These are phyloP conservation scores for Heritiera littoralis DNA, from an alignment of 345 rosid species.

Conservation along the genomic window DNA sequence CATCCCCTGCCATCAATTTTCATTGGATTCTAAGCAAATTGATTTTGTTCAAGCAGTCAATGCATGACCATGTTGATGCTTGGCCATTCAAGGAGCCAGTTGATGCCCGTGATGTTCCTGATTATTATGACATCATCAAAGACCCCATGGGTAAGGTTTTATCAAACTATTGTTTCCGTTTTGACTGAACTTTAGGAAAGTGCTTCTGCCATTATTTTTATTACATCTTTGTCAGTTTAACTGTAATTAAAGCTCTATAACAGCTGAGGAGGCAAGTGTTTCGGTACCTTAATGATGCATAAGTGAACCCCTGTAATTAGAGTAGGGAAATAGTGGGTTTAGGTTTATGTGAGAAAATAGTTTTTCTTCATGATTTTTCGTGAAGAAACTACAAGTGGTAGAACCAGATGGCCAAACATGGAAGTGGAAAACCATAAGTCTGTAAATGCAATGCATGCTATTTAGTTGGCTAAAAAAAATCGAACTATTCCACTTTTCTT, in stretches of 20 bases:
- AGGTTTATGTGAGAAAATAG: not conserved
- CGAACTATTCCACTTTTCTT: too few species aligned
- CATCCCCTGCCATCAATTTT: not conserved
- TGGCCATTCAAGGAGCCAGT: constrained; percentile 99
- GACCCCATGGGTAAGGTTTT: constrained; percentile 91
- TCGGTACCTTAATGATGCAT: not conserved
- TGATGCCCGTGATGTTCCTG: constrained; percentile 93
- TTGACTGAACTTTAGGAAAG: not conserved
- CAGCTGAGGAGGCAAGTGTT: not conserved
- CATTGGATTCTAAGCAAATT: constrained; percentile 20
- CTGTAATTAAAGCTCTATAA: not conserved
- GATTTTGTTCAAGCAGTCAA: constrained; percentile 53
- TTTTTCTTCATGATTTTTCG: not conserved
- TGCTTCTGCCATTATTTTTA: not conserved
- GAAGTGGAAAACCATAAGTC: not conserved
- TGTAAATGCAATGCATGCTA: not conserved
- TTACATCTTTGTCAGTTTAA: not conserved
- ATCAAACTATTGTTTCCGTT: not conserved
- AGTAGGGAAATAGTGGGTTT: not conserved
- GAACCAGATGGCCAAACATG: not conserved
- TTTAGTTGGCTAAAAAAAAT: not conserved
- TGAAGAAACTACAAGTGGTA: not conserved
- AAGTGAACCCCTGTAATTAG: not conserved
- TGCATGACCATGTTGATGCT: constrained; percentile 94
- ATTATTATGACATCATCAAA: constrained; percentile 95